Conservation (phyloP, 1,139 yeast genomes). For the Hyphopichia khmerensis region DNA sequence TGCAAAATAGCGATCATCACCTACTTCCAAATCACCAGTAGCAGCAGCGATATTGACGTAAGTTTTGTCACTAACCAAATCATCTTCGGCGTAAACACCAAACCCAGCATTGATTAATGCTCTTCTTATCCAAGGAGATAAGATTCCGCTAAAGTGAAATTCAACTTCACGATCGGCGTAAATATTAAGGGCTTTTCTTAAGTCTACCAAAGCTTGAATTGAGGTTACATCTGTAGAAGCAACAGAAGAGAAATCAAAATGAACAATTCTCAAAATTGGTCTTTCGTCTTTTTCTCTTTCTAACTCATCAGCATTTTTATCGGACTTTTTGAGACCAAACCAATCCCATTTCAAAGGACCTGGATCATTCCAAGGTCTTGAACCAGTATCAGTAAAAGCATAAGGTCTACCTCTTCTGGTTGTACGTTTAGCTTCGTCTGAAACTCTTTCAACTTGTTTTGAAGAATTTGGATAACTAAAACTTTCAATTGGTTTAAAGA, state of each 20-base stretch:
- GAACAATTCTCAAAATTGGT: conserved; percentile 69
- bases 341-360: conserved; percentile 56
- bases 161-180: conserved; percentile 86
- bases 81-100: conserved; percentile 56
- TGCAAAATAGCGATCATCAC: conserved; percentile 44
- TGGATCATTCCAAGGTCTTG: conserved; percentile 91
- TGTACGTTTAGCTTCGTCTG: conserved; percentile 61
- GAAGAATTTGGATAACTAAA: conserved; percentile 83
- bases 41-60: conserved; percentile 40
- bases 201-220: conserved; percentile 73
- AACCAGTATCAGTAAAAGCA: conserved; percentile 50
- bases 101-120: conserved; percentile 77
- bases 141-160: conserved; percentile 82
- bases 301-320: conserved; percentile 7
- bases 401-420: conserved; percentile 64
- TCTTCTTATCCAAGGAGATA: conserved; percentile 84
- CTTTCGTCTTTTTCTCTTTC: conserved; percentile 42
- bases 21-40: conserved; percentile 34
- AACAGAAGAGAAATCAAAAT: conserved; percentile 78
- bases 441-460: conserved; percentile 64
- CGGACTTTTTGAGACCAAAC: conserved; percentile 27
- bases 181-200: conserved; percentile 66
- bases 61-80: conserved; percentile 38
- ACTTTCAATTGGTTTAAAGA: conserved; percentile 79
- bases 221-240: conserved; percentile 78